A percentile compares a stretch with the other conserved stretches of the same genome.
These are phyloP conservation scores for Trifolium dubium DNA, from an alignment of 306 rosid genomes.

Conservation along the genomic window DNA sequence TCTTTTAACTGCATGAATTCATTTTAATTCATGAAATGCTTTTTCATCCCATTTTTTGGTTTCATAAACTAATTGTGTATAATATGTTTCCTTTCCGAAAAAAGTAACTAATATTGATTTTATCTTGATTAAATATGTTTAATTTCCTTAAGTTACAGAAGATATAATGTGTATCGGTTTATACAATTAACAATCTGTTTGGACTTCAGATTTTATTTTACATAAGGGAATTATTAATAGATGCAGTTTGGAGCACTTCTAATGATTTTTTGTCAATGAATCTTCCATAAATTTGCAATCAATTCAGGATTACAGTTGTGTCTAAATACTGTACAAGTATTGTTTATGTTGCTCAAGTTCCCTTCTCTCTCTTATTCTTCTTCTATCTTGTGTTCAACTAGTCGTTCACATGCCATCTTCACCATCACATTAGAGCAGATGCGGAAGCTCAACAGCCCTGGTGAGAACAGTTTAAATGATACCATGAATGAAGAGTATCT, in stretches of 20 bases:
- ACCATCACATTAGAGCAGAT: constrained; percentile 97
- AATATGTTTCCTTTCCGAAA: background rate
- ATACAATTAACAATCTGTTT: too few relatives aligned
- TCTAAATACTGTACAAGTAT: background rate
- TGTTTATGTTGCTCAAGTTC: constrained; percentile 17
- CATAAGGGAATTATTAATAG: too few relatives aligned
- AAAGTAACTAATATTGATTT: too few relatives aligned
- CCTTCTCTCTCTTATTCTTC: constrained; percentile 42
- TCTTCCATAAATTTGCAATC: too few relatives aligned
- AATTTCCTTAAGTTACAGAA: too few relatives aligned
- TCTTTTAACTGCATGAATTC: constrained; percentile 27
- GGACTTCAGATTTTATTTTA: too few relatives aligned
- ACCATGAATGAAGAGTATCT: constrained; percentile 85
- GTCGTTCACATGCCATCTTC: constrained; percentile 99
- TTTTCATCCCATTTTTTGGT: constrained; percentile 5
- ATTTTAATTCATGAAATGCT: background rate
- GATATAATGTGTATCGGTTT: too few relatives aligned
- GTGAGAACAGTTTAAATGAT: constrained; percentile 54
- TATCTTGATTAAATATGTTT: too few relatives aligned
- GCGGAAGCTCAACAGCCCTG: constrained; percentile 64
- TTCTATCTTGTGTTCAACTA: constrained; percentile 46
- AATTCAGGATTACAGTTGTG: too few relatives aligned
- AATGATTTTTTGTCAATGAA: too few relatives aligned
- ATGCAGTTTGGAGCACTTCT: too few relatives aligned
- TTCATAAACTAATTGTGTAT: constrained; percentile 14